These are phyloP conservation scores for Stemphylium beticola DNA, from an alignment of 2,329 filamentous ascomycete species.

Conservation along the genomic window DNA sequence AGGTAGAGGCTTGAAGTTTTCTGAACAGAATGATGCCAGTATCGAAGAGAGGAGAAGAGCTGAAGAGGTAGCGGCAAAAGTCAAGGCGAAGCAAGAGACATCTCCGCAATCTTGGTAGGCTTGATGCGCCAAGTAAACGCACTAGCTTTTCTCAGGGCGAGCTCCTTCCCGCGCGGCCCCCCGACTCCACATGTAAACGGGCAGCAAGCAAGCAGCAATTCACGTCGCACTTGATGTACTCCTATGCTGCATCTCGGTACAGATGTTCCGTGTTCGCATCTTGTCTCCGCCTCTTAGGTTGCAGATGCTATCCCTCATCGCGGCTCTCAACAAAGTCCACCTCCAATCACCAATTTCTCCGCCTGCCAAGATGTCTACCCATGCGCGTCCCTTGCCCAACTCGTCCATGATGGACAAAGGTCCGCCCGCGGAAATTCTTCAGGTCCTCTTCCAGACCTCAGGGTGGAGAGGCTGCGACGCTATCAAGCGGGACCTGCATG, in stretches of 20 bases:
- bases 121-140: neutral
- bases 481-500: slow-evolving; percentile 18
- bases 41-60: neutral
- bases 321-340: neutral
- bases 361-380: slow-evolving; percentile 17
- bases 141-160: neutral
- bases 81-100: neutral
- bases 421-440: slow-evolving; percentile 25
- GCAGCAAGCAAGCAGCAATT: neutral
- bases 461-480: slow-evolving; percentile 13
- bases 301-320: neutral
- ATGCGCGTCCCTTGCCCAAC: slow-evolving; percentile 16
- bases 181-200: neutral
- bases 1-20: neutral
- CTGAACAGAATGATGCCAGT: neutral
- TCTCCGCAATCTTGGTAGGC: neutral
- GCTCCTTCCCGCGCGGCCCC: neutral
- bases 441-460: slow-evolving; percentile 5
- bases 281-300: neutral
- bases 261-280: neutral
- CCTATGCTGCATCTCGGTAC: neutral
- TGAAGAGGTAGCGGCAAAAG: neutral
- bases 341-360: slow-evolving; percentile 37
- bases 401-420: slow-evolving; percentile 15
- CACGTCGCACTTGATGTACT: neutral